Percentiles rank a stretch among this genome's conserved stretches.
These are phyloP conservation scores for Fusarium odoratissimum DNA, from an alignment of 2,329 filamentous ascomycete genomes.

Conservation along the genomic window DNA sequence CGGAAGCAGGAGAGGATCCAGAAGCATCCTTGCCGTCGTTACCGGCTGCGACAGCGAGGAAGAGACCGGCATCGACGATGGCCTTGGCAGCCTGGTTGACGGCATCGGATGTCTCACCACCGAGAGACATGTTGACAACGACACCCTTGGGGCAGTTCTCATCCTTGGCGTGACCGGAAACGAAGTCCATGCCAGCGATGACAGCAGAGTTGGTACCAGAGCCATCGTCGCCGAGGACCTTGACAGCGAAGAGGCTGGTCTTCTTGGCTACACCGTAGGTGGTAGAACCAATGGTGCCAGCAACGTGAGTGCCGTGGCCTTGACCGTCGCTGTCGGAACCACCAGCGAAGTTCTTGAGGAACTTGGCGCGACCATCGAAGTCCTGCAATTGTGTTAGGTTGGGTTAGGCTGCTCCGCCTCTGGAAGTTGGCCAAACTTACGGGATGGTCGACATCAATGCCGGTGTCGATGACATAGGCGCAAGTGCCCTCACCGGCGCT, in stretches of 20 bases:
- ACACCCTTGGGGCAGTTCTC: conserved; percentile 57
- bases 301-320: conserved; percentile 57
- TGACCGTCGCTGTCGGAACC: conserved; percentile 46
- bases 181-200: conserved; percentile 60
- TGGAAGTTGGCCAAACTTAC: conserved; percentile 42
- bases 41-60: conserved; percentile 67
- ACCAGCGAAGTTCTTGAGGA: conserved; percentile 45
- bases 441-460: conserved; percentile 53
- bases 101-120: conserved; percentile 58
- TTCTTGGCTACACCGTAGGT: conserved; percentile 57
- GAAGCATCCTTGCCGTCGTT: conserved; percentile 60
- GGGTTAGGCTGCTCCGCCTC: background rate
- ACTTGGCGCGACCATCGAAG: conserved; percentile 51
- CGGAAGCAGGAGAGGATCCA: conserved; percentile 61
- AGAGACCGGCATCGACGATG: conserved; percentile 60
- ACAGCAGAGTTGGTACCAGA: conserved; percentile 53
- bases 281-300: conserved; percentile 50
- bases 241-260: conserved; percentile 56
- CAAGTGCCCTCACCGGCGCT: conserved; percentile 56
- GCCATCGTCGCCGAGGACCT: conserved; percentile 56
- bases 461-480: conserved; percentile 61
- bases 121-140: conserved; percentile 69
- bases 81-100: conserved; percentile 63
- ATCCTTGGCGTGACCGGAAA: conserved; percentile 51
- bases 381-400: conserved; percentile 36